A percentile compares a stretch with the other conserved stretches of the same genome.
These are phyloP conservation scores for Aspergillus panamensis DNA, from an alignment of 495 filamentous ascomycete species.

Conservation along the genomic window DNA sequence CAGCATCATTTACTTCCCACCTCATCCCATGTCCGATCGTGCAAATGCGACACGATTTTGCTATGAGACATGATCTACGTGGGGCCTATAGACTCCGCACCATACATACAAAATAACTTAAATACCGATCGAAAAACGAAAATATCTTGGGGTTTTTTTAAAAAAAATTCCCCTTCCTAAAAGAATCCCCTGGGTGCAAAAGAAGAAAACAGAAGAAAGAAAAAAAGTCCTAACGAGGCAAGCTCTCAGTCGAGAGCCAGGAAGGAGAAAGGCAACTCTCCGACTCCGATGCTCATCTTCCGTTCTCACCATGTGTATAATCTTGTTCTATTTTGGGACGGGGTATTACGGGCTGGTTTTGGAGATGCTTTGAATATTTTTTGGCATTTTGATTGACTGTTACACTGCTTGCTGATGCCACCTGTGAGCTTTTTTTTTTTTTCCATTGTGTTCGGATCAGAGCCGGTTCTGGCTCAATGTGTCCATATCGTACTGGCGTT, in stretches of 20 bases:
- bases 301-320: conserved; percentile 19
- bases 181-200: not conserved
- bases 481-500: conserved; percentile 36
- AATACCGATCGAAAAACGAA: conserved; percentile 2
- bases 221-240: not conserved
- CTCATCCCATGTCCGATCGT: conserved; percentile 17
- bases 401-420: conserved; percentile 4
- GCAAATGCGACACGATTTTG: conserved; percentile 13
- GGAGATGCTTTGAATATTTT: conserved; percentile 3
- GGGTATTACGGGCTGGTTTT: conserved; percentile 12
- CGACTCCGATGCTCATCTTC: conserved; percentile 11
- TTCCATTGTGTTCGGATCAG: conserved; percentile 24
- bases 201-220: conserved; percentile 3
- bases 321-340: conserved; percentile 16
- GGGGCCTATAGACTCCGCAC: not conserved
- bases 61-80: conserved; percentile 1
- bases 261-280: conserved; percentile 1
- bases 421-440: conserved; percentile 15
- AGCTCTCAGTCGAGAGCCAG: not conserved
- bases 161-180: not conserved
- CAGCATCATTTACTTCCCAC: not conserved
- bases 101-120: not conserved
- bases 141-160: not conserved
- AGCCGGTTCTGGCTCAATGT: conserved; percentile 21
- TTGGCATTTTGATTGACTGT: conserved; percentile 13